Evolutionary conservation across 2,329 filamentous ascomycete genomes (phyloP), one percentile per base, ranked within the genome.

Genomic region (Trichoderma sp.): DNA sequence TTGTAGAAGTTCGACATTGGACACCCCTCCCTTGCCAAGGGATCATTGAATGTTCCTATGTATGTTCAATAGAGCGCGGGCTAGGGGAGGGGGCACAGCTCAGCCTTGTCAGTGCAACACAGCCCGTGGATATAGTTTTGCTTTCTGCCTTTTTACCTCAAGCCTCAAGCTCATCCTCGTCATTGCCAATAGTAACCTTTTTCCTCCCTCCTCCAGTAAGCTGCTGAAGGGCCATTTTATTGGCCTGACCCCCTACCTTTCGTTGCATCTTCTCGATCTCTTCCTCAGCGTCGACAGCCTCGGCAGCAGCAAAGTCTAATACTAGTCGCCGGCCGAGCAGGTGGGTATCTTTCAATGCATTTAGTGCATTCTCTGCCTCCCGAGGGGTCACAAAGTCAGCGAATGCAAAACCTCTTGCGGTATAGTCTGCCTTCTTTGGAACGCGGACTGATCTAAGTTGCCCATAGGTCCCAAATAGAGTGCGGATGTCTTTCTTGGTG

Each of bases 211-310:
- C 87, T 74, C 91, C 92, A 71, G 91, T 94, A 76, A 98, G 89
- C 78, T 93, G 90, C 81, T 97, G 93, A 76, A 97, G 83, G 74
- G 92, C 92, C 75, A 98, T 91, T 82, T 94, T 95, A 82, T 96
- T 92, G 78, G 92, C 88, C 82, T 98, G 94, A 69, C 90, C 89
- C 70, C 92, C 92, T 76, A 96, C 91, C 86, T 97, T 99, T 85
- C 92, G 92, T 81, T 97, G 92, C 91, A 99, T 97, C 83, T 93
- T 94, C 78, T 92, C 90, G 77, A 99, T 95, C 81, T 98, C 94
- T 80, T 94, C 93, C 82, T 99, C 95, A 3, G 95, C 90, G 81
- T 98, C 94, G 72, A 95, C 85, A 45, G 92, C 87, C 74, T 98
- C 95, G 71, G 90, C 92, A 75, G 93, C 90, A 45, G 94, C 94